Evolutionary conservation across 495 filamentous ascomycete genomes (phyloP), one percentile per base, ranked within the genome.

Genomic region (Friedmanniomyces endolithicus): DNA sequence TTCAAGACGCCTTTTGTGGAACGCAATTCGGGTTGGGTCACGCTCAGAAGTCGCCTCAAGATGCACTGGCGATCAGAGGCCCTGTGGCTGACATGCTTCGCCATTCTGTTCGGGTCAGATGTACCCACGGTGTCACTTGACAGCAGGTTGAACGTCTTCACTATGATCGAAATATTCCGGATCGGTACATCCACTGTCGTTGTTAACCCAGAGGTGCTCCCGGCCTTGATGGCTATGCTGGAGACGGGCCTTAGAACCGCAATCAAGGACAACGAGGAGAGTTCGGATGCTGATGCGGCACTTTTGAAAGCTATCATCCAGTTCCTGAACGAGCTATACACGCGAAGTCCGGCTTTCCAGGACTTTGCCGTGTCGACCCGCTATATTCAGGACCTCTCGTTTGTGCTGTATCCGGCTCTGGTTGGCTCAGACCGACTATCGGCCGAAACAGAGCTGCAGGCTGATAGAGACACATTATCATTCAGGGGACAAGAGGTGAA

Each of bases 81-180:
- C 8, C 66, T 96, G 27, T 98, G 94, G 94, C 81, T 84, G 7
- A 82, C 92, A 34, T 88, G 87, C 64, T 90, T 98, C 70, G 80
- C 87, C 46, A 84, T 96, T 45, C 71, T 98, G 11, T 94, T 98
- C 66, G 88, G 85, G 16, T 73, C 77, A 48, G 88, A 95, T 64
- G 77, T 92, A 56, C 50, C 55, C 1, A 82, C 81, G 35, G 79
- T 87, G 61, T 79, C 85, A 53, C 76, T 76, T 57, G 74, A 82
- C 6, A 8, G 33, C 14, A 39, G 19, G 16, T 84, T 95, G 63
- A 83, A 88, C 55, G 74, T 84, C 19, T 84, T 79, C 64, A 81
- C 74, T 44, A 75, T 97, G 2, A 63, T 87, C 11, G 82, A 88
- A 44, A 75, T 78, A 4, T 94, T 97, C 63, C 59, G 70, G 3